Percentiles rank a stretch among this genome's conserved stretches.
These are phyloP conservation scores for Leptographium galeiforme DNA, from an alignment of 2,329 filamentous ascomycete species.

Conservation along the genomic window DNA sequence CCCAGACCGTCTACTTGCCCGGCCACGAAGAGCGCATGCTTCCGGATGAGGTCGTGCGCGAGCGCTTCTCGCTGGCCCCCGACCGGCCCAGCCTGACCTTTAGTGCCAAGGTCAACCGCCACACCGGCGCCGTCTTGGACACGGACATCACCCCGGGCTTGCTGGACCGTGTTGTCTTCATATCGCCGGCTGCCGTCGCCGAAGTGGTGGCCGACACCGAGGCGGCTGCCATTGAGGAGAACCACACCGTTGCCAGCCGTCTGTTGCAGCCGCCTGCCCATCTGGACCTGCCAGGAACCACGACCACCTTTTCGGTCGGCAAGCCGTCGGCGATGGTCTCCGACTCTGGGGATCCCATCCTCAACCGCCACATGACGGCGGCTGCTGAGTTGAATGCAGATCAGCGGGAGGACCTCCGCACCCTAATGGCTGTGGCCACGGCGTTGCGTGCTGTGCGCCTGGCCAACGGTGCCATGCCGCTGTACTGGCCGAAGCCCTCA, in stretches of 20 bases:
- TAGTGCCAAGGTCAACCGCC: constrained; percentile 40
- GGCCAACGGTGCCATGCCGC: constrained; percentile 34
- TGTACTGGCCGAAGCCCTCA: constrained; percentile 28
- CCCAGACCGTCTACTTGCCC: constrained; percentile 46
- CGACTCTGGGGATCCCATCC: constrained; percentile 1
- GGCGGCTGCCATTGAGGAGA: not conserved
- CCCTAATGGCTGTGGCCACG: constrained; percentile 33
- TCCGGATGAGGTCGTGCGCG: constrained; percentile 30
- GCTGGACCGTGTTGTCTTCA: constrained; percentile 37
- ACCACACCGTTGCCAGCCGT: not conserved
- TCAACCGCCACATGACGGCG: constrained; percentile 29
- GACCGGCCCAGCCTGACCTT: constrained; percentile 45
- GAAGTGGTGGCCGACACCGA: constrained; percentile 19
- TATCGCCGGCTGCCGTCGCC: constrained; percentile 39
- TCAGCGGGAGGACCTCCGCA: constrained; percentile 31
- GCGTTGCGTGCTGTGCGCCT: constrained; percentile 30
- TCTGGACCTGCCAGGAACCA: constrained; percentile 2
- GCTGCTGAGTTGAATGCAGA: constrained; percentile 26
- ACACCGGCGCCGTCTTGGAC: constrained; percentile 37
- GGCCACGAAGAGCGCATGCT: constrained; percentile 48
- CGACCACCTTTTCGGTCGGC: constrained; percentile 21
- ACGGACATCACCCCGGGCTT: constrained; percentile 38
- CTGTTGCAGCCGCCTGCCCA: not conserved
- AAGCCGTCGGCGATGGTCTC: constrained; percentile 8
- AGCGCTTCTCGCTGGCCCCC: constrained; percentile 39